Base-by-base conservation (phyloP, 1,139 yeast genomes). In the Candida freyschussii region DNA sequence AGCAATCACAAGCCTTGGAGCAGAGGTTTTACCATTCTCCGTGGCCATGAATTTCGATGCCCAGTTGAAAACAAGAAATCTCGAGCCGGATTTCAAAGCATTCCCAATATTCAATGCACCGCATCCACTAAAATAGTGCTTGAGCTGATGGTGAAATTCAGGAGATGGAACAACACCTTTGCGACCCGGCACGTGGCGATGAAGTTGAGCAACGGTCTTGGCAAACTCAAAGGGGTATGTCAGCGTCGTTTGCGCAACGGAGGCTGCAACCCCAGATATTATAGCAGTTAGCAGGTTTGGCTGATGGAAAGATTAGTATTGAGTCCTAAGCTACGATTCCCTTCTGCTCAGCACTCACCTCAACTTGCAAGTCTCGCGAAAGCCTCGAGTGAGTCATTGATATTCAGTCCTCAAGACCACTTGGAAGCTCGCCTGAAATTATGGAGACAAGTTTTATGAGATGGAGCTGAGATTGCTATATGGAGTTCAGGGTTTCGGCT, bases 201-300 rank as follows among this genome's bases (percentile, higher is more conserved):
- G 72, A 37, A 84, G 61, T 55, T 84, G 89, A 45, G 75, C 67
- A 41, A 80, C 74, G 16, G 93, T 82, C 56, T 89, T 89, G 40
- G 81, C 57, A 49, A 75, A 83, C 55, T 89, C 97, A 45, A 89
- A 72, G 0, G 97, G 96, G 53, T 84, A 86, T 0, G 95, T 80
- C 13, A 78, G 47, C 0, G 78, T 67, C 2, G 93, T 77, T 32
- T 86, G 79, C 2, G 74, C 73, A 2, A 81, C 71, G 0, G 89
- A 84, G 1, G 95, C 87, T 2, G 79, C 66, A 28, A 79, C 70
- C 14, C 95, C 95, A 2, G 93, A 80, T 4, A 80, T 66, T 36
- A 83, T 66, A 1, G 91, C 85, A 7, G 84, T 77, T 17, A 75
- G 50, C 13, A 73, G 53, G 26, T 55, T 55, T 11, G 58, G 52